Percentiles rank a stretch among this genome's conserved stretches.
phyloP scores from a whole-genome alignment of 805 yeast species.

The Saccharomycopsis olivae region DNA sequence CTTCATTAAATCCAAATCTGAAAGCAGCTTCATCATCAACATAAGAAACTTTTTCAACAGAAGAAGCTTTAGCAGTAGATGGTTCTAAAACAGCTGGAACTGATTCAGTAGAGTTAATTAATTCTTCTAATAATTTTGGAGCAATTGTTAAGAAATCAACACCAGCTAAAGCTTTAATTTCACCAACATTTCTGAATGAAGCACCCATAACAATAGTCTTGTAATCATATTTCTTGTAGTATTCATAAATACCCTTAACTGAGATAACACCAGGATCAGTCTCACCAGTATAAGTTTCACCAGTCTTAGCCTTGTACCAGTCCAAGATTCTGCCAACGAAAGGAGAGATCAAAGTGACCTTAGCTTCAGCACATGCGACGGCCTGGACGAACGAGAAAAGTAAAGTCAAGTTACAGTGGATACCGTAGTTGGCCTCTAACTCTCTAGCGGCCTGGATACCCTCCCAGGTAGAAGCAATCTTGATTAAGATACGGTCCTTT shows the following conservation, averaged over 20 bases:
- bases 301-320: conserved; percentile 93
- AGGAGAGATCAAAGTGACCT: conserved; percentile 92
- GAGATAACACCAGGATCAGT: conserved; percentile 95
- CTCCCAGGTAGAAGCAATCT: conserved; percentile 97
- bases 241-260: conserved; percentile 83
- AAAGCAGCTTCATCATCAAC: conserved; percentile 80
- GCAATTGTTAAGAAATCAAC: conserved; percentile 93
- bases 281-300: conserved; percentile 70
- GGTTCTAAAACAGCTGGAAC: conserved; percentile 80
- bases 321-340: conserved; percentile 98
- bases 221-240: conserved; percentile 95
- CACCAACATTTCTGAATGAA: conserved; percentile 95
- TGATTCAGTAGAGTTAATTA: conserved; percentile 62
- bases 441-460: conserved; percentile 98
- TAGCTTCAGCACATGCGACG: conserved; percentile 98
- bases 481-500: conserved; percentile 87
- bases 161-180: conserved; percentile 95
- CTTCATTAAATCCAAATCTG: conserved; percentile 89
- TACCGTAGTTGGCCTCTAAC: conserved; percentile 79
- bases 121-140: conserved; percentile 84
- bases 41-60: conserved; percentile 63
- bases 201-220: conserved; percentile 99
- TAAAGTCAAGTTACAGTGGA: conserved; percentile 92
- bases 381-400: conserved; percentile 96
- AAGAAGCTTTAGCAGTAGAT: conserved; percentile 43